These are phyloP conservation scores for Salvia sclarea DNA, from an alignment of 305 asterid species.

Conservation along the genomic window DNA sequence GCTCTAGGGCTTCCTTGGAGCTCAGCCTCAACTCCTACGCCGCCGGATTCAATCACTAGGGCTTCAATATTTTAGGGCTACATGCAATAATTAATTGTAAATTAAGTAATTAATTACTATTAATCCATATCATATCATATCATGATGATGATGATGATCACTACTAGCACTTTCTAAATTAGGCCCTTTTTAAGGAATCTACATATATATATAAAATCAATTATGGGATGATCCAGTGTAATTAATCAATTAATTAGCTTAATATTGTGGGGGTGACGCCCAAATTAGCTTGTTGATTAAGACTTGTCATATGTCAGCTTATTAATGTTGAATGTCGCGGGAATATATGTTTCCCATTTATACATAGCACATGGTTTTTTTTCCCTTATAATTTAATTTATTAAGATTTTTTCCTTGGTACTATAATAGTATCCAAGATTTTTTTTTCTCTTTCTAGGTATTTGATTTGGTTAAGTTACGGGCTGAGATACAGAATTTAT, in stretches of 20 bases:
- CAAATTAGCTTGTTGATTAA: conserved; percentile 6
- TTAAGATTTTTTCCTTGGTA: too few species aligned
- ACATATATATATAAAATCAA: not conserved
- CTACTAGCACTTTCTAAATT: conserved; percentile 5
- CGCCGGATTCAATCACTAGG: conserved; percentile 35
- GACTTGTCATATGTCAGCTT: conserved; percentile 8
- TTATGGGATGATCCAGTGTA: conserved; percentile 21
- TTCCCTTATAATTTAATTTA: too few species aligned
- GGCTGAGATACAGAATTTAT: not conserved
- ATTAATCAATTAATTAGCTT: conserved; percentile 26
- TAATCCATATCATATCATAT: conserved; percentile 7
- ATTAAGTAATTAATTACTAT: conserved; percentile 25
- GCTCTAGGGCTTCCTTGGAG: conserved; percentile 71
- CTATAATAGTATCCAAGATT: conserved; percentile 8
- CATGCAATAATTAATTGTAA: conserved; percentile 37
- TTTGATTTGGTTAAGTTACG: not conserved
- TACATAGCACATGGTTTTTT: not conserved
- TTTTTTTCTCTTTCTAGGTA: conserved; percentile 11
- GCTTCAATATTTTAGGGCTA: conserved; percentile 25
- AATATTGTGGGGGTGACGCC: conserved; percentile 16
- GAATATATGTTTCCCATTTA: conserved; percentile 2
- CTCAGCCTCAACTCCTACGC: conserved; percentile 77
- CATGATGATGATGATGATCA: not conserved
- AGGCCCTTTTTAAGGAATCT: conserved; percentile 6
- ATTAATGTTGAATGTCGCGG: conserved; percentile 16